Base-by-base conservation (phyloP, 305 asterid species). In the Salvia sclarea region DNA sequence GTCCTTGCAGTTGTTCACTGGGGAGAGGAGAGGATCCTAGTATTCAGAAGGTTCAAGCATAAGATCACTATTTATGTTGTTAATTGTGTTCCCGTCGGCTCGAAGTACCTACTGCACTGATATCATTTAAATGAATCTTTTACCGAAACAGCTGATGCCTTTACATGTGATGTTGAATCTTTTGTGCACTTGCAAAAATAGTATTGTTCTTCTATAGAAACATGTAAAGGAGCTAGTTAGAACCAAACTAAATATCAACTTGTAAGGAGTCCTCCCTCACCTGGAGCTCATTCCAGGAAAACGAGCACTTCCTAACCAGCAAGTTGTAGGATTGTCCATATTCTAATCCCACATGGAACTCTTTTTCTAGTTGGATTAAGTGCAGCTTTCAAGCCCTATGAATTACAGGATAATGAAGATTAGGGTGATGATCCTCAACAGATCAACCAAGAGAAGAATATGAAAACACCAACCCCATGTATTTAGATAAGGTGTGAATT, bases 31-130 rank as follows among this genome's bases (percentile, higher is more conserved):
- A 80, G 82, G 61, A 72, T 73, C 66, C 50, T 91, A 40, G 71
- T 89, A 41, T 78, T 91, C 44, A 82, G 89, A 79, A 89, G 87
- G 83, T 64, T 89, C 65, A 89, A 91, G 83, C 83, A 85, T 75
- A 91, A 84, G 85, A 80, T 87, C 59, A 73, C 83, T 4, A 64
- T 87, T 48, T 87, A 80, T 65, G 87, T 87, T n/a, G 81, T 91
- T 47, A 82, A 82, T 14, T 91, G 98, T 76, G 78, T 91, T 71
- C 96, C 95, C 25, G 69, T 76, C 7, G 72, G 76, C 61, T 87
- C 74, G 82, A 78, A 78, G 41, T 85, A 69, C 89, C 85, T 21
- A 66, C 85, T 54, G 79, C 78, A 37, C 64, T 87, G 77, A 83
- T 89, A 78, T 85, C 91, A 30, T 69, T 72, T 71, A 74, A 70